Evolutionary conservation across 2,329 filamentous ascomycete species (phyloP), one percentile per base, ranked within the genome.

Genomic region (Geosmithia putterillii): DNA sequence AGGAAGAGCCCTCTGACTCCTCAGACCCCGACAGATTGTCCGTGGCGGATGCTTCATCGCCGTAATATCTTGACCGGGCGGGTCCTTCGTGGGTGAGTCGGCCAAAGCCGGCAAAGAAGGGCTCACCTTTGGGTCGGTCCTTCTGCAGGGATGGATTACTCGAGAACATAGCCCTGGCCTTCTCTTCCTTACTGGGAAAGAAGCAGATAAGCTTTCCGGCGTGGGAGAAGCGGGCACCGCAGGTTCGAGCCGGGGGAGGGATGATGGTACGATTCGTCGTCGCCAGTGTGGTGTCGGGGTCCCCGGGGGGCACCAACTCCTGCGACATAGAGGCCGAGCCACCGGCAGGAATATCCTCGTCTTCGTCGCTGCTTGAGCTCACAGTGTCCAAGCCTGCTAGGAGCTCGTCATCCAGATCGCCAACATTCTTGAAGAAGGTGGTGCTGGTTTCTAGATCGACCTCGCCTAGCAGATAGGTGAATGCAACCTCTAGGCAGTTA

Each of bases 281-380:
- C 2, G 68, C 69, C 38, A 79, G 61, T 2, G 72, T 70, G 4
- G 69, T 69, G 38, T 74, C 74, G 4, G 69, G 63, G 41, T 76
- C 73, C 19, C 64, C 66, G 46, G 69, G 66, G 14, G 19, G 12
- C 38, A 67, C 69, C 19, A 81, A 63, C 49, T 81, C 76, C 48
- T 79, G 76, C 7, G 76, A 80, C 72, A 81, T 75, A 43, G 73
- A 71, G 12, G 69, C 71, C 8, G 71, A 74, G 17, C 69, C 71
- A 3, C 71, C 70, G 2, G 69, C 57, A 1, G 69, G 67, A 10
- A 74, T 71, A 20, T 71, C 67, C 39, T 67, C 67, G 35, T 88
- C 85, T 19, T 89, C 86, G 50, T 89, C 85, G 52, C 85, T 94
- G 53, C 86, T 94, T 3, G 87, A 95, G 50, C 86, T 90, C 50